Evolutionary conservation across 805 yeast genomes (phyloP).

Genomic region (Wickerhamiella cacticola): DNA sequence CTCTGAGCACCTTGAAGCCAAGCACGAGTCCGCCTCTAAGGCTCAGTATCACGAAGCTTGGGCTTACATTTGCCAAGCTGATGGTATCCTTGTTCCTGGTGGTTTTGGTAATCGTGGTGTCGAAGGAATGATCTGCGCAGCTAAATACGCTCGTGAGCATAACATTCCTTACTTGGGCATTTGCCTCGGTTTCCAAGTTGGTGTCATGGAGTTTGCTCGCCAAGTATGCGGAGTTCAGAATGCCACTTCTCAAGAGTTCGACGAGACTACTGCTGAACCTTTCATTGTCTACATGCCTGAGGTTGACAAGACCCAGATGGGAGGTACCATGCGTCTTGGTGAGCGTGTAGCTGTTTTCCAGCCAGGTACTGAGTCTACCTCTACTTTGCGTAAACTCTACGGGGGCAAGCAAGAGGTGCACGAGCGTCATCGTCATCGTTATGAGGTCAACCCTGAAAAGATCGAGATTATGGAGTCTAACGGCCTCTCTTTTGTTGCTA

Average conservation of each 20-base stretch:
- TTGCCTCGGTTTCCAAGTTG: slow-evolving; percentile 94
- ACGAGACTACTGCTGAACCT: slow-evolving; percentile 48
- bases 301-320: slow-evolving; percentile 86
- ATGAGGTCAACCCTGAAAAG: slow-evolving; percentile 85
- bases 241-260: slow-evolving; percentile 76
- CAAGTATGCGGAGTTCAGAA: slow-evolving; percentile 54
- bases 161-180: slow-evolving; percentile 91
- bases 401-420: slow-evolving; percentile 55
- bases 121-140: slow-evolving; percentile 96
- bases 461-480: slow-evolving; percentile 56
- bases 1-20: slow-evolving; percentile 76
- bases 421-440: slow-evolving; percentile 98
- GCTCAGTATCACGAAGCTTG: slow-evolving; percentile 86
- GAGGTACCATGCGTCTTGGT: slow-evolving; percentile 99
- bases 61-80: slow-evolving; percentile 85
- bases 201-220: slow-evolving; percentile 87
- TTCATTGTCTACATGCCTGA: slow-evolving; percentile 97
- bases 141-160: slow-evolving; percentile 96
- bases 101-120: slow-evolving; percentile 97
- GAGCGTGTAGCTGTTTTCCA: slow-evolving; percentile 79
- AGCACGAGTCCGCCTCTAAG: slow-evolving; percentile 49
- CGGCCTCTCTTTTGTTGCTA: slow-evolving; percentile 85
- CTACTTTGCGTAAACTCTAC: slow-evolving; percentile 64
- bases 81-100: slow-evolving; percentile 96
- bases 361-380: slow-evolving; percentile 42